Conservation (phyloP, 2,329 filamentous ascomycete genomes). For the Bretziella fagacearum region DNA sequence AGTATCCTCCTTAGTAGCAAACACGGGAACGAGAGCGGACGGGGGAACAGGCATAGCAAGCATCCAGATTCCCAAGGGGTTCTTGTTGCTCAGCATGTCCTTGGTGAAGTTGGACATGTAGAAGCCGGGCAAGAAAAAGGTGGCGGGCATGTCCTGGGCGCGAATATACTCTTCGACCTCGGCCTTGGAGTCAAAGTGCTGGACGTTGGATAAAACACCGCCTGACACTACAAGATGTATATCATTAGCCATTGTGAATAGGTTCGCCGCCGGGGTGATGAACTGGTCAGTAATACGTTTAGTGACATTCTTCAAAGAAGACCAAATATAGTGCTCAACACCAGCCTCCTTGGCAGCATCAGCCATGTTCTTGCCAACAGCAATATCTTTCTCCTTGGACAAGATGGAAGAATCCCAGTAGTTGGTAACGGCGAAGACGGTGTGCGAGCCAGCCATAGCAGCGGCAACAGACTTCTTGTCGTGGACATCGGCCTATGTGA, state of each 20-base stretch:
- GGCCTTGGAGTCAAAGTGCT: conserved; percentile 41
- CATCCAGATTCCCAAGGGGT: conserved; percentile 20
- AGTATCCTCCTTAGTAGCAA: conserved; percentile 25
- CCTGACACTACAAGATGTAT: conserved; percentile 18
- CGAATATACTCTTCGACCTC: conserved; percentile 40
- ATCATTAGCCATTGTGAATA: background rate
- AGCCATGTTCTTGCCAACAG: conserved; percentile 29
- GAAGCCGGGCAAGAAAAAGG: conserved; percentile 34
- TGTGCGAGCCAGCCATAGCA: conserved; percentile 27
- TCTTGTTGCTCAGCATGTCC: conserved; percentile 19
- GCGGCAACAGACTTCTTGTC: conserved; percentile 26
- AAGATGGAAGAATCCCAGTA: conserved; percentile 16
- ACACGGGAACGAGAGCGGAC: conserved; percentile 23
- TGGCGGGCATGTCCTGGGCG: conserved; percentile 28
- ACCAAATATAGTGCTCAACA: conserved; percentile 31
- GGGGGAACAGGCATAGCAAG: conserved; percentile 20
- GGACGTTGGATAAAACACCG: conserved; percentile 24
- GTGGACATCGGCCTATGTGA: conserved; percentile 6
- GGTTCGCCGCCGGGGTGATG: no score
- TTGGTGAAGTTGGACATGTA: conserved; percentile 36
- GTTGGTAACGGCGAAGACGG: conserved; percentile 27
- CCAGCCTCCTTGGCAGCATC: conserved; percentile 29
- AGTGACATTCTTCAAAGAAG: conserved; percentile 26
- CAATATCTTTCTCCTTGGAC: conserved; percentile 26
- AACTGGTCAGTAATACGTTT: conserved; percentile 20